These are phyloP conservation scores for Zelonia costaricensis DNA, from an alignment of 208 protist genomes.

Conservation along the genomic window DNA sequence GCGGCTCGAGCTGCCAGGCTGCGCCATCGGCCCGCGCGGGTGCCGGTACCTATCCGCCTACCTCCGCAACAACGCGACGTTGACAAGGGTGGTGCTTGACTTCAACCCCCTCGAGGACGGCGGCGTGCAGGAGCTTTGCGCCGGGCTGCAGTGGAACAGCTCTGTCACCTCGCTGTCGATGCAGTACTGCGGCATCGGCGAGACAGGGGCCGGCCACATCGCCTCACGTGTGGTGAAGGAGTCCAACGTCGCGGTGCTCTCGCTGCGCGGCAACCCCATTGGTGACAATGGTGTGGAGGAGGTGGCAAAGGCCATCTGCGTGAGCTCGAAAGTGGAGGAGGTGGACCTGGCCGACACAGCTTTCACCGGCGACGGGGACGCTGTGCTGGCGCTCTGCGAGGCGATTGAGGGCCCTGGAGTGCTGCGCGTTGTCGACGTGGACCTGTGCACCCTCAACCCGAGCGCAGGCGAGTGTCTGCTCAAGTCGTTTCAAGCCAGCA, in stretches of 20 bases:
- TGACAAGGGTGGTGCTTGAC: constrained; percentile 71
- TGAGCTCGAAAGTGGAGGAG: constrained; percentile 55
- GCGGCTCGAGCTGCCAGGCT: constrained; percentile 77
- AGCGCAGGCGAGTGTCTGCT: constrained; percentile 50
- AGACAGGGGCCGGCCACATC: constrained; percentile 43
- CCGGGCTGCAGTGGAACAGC: constrained; percentile 83
- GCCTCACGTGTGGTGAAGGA: constrained; percentile 67
- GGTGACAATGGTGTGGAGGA: constrained; percentile 63
- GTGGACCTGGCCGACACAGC: constrained; percentile 83
- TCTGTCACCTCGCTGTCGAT: constrained; percentile 68
- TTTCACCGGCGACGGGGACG: constrained; percentile 54
- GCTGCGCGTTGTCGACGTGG: constrained; percentile 66
- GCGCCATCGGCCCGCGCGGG: constrained; percentile 63
- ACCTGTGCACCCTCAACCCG: constrained; percentile 72
- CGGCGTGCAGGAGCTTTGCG: constrained; percentile 62
- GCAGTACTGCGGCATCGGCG: constrained; percentile 74
- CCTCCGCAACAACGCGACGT: constrained; percentile 66
- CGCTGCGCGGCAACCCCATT: constrained; percentile 69
- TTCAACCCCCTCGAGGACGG: constrained; percentile 81
- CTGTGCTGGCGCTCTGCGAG: constrained; percentile 77
- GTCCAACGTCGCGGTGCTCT: constrained; percentile 69
- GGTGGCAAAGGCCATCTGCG: constrained; percentile 56
- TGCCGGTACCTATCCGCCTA: constrained; percentile 68
- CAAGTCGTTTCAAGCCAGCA: constrained; percentile 57
- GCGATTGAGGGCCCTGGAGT: constrained; percentile 60